Percentiles rank a stretch among this genome's conserved stretches.
Conservation (phyloP, 2,329 filamentous ascomycete species). For the Daldinia sp. region DNA sequence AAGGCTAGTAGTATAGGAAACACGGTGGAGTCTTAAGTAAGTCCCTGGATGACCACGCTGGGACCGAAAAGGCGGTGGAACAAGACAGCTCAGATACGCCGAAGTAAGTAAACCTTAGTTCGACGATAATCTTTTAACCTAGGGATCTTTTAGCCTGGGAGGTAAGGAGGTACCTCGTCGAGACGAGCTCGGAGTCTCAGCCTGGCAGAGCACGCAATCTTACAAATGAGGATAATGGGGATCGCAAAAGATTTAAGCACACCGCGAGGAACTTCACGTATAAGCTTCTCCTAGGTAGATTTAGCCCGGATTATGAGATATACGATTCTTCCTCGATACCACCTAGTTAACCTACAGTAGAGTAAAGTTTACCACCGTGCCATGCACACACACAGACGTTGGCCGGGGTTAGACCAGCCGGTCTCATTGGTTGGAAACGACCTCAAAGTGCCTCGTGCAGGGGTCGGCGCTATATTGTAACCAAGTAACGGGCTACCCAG, state of each 20-base stretch:
- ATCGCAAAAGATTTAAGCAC: constrained; percentile 2
- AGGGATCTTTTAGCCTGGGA: too few relatives aligned
- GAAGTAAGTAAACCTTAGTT: background rate
- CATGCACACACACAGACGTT: constrained; percentile 23
- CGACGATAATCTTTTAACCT: background rate
- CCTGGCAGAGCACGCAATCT: constrained; percentile 10
- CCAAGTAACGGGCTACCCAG: constrained; percentile 21
- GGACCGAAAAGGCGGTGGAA: constrained; percentile 11
- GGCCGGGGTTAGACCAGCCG: constrained; percentile 14
- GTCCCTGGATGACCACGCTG: background rate
- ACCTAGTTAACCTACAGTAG: too few relatives aligned
- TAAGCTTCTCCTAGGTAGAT: constrained; percentile 5
- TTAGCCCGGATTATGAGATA: constrained; percentile 5
- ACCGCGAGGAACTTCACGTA: constrained; percentile 1
- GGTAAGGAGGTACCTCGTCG: too few relatives aligned
- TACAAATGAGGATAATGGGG: background rate
- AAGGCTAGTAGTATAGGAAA: background rate
- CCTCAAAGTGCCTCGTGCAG: constrained; percentile 38
- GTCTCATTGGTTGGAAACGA: constrained; percentile 35
- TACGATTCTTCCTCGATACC: constrained; percentile 13
- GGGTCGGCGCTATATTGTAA: constrained; percentile 28
- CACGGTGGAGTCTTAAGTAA: constrained; percentile 6
- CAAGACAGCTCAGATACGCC: background rate
- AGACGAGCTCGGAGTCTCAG: background rate
- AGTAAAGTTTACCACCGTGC: constrained; percentile 24